Evolutionary conservation across 805 yeast genomes (phyloP).

Genomic region (Metschnikowia reukaufii): DNA sequence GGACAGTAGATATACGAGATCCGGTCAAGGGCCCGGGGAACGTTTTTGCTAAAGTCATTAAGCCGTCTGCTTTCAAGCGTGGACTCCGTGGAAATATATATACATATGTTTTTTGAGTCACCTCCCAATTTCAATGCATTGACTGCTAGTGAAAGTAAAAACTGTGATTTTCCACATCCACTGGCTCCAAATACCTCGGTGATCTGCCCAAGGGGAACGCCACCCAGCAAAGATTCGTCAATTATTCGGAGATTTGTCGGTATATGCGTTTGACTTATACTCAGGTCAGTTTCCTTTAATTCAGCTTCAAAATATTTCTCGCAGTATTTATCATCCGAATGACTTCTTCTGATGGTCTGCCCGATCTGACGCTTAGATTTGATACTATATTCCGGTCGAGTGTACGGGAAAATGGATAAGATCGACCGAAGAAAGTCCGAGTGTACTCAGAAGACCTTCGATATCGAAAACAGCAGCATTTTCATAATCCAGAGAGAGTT

Average conservation of each 20-base stretch:
- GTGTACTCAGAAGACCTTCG: conserved; percentile 4
- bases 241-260: conserved; percentile 12
- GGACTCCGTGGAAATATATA: conserved; percentile 80
- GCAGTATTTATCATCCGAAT: conserved; percentile 1
- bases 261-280: background rate
- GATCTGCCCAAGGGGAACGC: conserved; percentile 15
- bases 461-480: conserved; percentile 3
- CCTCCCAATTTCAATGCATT: background rate
- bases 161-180: conserved; percentile 84
- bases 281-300: background rate
- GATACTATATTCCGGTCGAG: conserved; percentile 2
- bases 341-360: conserved; percentile 6
- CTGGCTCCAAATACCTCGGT: conserved; percentile 85
- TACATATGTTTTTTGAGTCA: conserved; percentile 22
- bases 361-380: conserved; percentile 7
- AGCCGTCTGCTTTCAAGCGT: conserved; percentile 67
- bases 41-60: conserved; percentile 10
- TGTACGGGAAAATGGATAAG: conserved; percentile 2
- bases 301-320: background rate
- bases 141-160: conserved; percentile 61
- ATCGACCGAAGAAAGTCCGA: conserved; percentile 10
- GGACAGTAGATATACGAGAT: conserved; percentile 58
- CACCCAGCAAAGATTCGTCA: conserved; percentile 15
- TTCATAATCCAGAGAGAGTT: background rate
- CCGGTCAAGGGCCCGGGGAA: conserved; percentile 27